phyloP scores from a whole-genome alignment of 83 land plant genomes.

The Larix sibirica region DNA sequence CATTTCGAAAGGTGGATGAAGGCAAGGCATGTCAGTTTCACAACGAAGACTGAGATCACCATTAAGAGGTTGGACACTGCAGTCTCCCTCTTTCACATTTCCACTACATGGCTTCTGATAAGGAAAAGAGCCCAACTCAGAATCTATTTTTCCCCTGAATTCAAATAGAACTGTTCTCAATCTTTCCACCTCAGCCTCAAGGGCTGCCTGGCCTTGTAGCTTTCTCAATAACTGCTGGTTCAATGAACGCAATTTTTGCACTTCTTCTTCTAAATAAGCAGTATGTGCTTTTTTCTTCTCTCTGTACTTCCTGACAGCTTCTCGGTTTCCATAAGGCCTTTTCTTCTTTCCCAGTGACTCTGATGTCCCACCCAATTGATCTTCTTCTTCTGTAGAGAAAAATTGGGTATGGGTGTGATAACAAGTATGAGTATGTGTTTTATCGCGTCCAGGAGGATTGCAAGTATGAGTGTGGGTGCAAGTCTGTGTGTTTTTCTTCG shows the following conservation, averaged over 20 bases:
- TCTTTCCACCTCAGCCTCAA: constrained; percentile 25
- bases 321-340: constrained; percentile 27
- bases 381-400: constrained; percentile 41
- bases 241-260: constrained; percentile 5
- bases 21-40: constrained; percentile 22
- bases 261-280: constrained; percentile 26
- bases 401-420: constrained; percentile 90
- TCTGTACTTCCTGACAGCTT: constrained; percentile 33
- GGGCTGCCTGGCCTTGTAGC: constrained; percentile 22
- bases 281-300: constrained; percentile 37
- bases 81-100: background rate
- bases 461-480: constrained; percentile 73
- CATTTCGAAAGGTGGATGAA: constrained; percentile 10
- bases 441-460: constrained; percentile 67
- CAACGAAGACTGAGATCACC: constrained; percentile 20
- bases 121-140: constrained; percentile 18
- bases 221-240: constrained; percentile 26
- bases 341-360: constrained; percentile 66
- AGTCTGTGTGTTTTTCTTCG: constrained; percentile 28
- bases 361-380: constrained; percentile 28
- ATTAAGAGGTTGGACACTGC: background rate
- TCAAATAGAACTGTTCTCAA: constrained; percentile 18
- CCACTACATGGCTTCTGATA: constrained; percentile 3
- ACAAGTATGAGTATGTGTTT: constrained; percentile 94
- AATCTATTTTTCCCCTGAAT: constrained; percentile 28